Evolutionary conservation across 768 basidiomycete species (phyloP).

Genomic region (Lentinula raphanica): DNA sequence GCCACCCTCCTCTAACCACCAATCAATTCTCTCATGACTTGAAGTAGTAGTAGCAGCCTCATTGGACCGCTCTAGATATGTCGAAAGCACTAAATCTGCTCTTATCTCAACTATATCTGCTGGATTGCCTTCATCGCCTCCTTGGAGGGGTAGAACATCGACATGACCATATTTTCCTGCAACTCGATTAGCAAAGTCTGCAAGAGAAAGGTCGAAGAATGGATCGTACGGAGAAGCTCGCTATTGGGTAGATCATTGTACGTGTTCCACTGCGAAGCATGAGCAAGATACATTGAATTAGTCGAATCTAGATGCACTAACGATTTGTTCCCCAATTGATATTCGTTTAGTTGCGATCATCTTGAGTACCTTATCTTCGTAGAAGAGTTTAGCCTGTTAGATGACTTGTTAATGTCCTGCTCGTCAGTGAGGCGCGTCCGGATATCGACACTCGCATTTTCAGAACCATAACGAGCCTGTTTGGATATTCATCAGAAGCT

Average conservation of each 20-base stretch:
- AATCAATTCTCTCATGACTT: slow-evolving; percentile 67
- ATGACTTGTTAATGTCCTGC: slow-evolving; percentile 2
- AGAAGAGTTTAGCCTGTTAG: slow-evolving; percentile 77
- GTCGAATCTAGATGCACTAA: slow-evolving; percentile 30
- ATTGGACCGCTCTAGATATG: slow-evolving; percentile 18
- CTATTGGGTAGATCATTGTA: slow-evolving; percentile 92
- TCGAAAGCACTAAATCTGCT: slow-evolving; percentile 61
- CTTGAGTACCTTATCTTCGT: slow-evolving; percentile 62
- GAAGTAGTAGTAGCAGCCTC: slow-evolving; percentile 10
- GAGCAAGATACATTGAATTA: background rate
- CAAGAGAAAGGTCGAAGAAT: background rate
- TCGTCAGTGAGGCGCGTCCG: background rate
- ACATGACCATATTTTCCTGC: slow-evolving; percentile 80
- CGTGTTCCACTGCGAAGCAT: slow-evolving; percentile 73
- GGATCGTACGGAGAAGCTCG: slow-evolving; percentile 68
- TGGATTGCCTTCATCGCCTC: slow-evolving; percentile 59
- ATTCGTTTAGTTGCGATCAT: slow-evolving; percentile 83
- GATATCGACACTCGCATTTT: slow-evolving; percentile 74
- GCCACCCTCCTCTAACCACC: slow-evolving; percentile 87
- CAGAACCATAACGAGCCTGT: slow-evolving; percentile 65
- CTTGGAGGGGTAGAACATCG: slow-evolving; percentile 59
- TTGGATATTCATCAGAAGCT: background rate
- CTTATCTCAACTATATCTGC: slow-evolving; percentile 74
- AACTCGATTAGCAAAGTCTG: too few species aligned
- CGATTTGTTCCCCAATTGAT: slow-evolving; percentile 80